phyloP scores from a whole-genome alignment of 495 filamentous ascomycete species.

The Podospora didyma region DNA sequence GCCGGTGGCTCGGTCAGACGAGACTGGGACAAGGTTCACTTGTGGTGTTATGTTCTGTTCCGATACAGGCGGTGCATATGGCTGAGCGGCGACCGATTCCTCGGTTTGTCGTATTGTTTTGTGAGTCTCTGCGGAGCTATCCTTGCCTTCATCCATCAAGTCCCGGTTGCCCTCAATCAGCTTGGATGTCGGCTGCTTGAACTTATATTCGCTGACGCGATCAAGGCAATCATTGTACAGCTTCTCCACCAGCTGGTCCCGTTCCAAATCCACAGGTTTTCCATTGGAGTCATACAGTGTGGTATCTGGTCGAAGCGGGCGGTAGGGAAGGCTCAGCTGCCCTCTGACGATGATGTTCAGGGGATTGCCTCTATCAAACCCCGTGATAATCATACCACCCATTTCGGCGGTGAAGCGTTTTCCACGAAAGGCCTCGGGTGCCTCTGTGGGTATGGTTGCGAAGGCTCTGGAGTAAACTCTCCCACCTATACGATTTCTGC shows the following conservation, averaged over 20 bases:
- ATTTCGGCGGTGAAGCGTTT: conserved; percentile 84
- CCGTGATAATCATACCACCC: conserved; percentile 96
- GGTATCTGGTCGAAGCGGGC: conserved; percentile 76
- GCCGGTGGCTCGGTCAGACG: conserved; percentile 57
- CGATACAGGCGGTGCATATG: conserved; percentile 41
- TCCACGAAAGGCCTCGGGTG: conserved; percentile 38
- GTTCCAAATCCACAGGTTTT: conserved; percentile 68
- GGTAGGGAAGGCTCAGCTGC: conserved; percentile 84
- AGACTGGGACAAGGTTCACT: conserved; percentile 53
- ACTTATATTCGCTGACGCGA: conserved; percentile 82
- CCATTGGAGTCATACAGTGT: conserved; percentile 90
- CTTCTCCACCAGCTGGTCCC: conserved; percentile 78
- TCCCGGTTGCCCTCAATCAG: conserved; percentile 82
- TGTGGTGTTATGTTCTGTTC: conserved; percentile 44
- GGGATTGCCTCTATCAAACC: conserved; percentile 93
- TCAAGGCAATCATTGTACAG: conserved; percentile 94
- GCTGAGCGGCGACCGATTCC: conserved; percentile 45
- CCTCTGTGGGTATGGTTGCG: conserved; percentile 31
- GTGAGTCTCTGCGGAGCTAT: conserved; percentile 66
- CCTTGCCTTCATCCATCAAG: conserved; percentile 76
- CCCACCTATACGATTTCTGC: conserved; percentile 82
- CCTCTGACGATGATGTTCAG: conserved; percentile 85
- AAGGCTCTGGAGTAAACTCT: conserved; percentile 90
- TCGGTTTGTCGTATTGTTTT: conserved; percentile 71
- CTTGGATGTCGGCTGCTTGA: conserved; percentile 60